phyloP scores from a whole-genome alignment of 2,329 filamentous ascomycete species.

The Xylaria sp. region DNA sequence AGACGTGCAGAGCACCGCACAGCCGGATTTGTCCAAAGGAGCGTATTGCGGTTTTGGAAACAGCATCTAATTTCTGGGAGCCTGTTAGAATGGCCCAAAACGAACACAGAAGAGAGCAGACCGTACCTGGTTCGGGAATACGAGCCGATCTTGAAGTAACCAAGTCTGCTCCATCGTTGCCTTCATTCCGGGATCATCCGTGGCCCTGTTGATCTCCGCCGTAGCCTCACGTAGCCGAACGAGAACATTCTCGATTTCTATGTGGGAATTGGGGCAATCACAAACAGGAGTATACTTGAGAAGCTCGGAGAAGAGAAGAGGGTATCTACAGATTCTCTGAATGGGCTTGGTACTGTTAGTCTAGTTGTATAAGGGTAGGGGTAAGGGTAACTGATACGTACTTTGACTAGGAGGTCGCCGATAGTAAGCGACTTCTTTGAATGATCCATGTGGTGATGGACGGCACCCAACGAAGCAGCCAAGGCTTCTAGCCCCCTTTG shows the following conservation, averaged over 20 bases:
- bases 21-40: slow-evolving; percentile 78
- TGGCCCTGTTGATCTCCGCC: slow-evolving; percentile 81
- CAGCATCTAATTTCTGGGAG: slow-evolving; percentile 51
- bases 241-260: slow-evolving; percentile 75
- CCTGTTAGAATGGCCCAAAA: slow-evolving; percentile 24
- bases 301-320: slow-evolving; percentile 81
- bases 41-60: slow-evolving; percentile 68
- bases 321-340: slow-evolving; percentile 89
- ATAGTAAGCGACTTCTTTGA: slow-evolving; percentile 79
- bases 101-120: not conserved
- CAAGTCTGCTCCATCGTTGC: slow-evolving; percentile 78
- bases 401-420: slow-evolving; percentile 88
- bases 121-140: slow-evolving; percentile 71
- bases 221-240: slow-evolving; percentile 74
- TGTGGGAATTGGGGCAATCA: slow-evolving; percentile 83
- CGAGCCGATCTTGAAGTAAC: slow-evolving; percentile 79
- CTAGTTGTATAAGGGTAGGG: not conserved
- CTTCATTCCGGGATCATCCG: slow-evolving; percentile 72
- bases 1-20: slow-evolving; percentile 81
- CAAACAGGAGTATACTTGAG: slow-evolving; percentile 79
- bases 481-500: slow-evolving; percentile 85
- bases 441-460: slow-evolving; percentile 64
- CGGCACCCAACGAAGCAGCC: slow-evolving; percentile 72
- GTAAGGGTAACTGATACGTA: slow-evolving; percentile 40
- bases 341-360: slow-evolving; percentile 66